Base-by-base conservation (phyloP, 2,329 filamentous ascomycete species). In the Aureobasidium leucospermi region DNA sequence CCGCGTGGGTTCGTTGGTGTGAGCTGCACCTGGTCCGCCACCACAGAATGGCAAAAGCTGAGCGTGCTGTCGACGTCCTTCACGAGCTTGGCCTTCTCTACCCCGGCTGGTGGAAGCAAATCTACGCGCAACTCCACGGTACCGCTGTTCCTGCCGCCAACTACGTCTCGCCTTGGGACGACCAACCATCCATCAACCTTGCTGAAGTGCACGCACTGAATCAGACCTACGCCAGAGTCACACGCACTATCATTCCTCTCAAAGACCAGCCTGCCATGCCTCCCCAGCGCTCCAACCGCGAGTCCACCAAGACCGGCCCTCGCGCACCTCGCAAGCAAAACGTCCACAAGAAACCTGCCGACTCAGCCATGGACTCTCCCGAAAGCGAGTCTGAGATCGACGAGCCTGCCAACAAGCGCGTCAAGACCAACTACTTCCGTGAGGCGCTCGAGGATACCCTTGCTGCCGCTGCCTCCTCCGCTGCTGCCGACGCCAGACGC, bases 81-180 rank as follows among this genome's bases (percentile, higher is more conserved):
- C 11, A 47, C 6, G 43, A 13, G 1, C 28, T 58, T 19, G 55
- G 55, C 13, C 43, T 58, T 8, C 43, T 58, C 42, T 39, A 41
- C 23, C 55, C 42, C 23, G 55, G 55, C 16, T 48, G 43, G 31
- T 58, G 55, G 55, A 48, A 39, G 34, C 31, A 39, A 36, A 19
- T 39, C 6, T 48, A 39, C 43, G 55, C 55, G 6, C 23, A 15
- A 10, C n/a, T 31, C 1, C 19, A 58, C 55, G 36, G 38, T 31
- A 56, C 29, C 2, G 4, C 29, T 7, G 15, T 41, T 2, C 23
- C 7, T 9, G 29, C 28, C n/a, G 15, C 19, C 28, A 55, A 31
- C 23, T 56, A 23, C 41, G 41, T 19, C 4, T 45, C 39, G 19
- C 52, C 52, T 28, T 56, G 52, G 52, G 52, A 45, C 52, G 7